These are phyloP conservation scores for Fusarium brachygibbosum DNA, from an alignment of 2,329 filamentous ascomycete genomes.

Conservation along the genomic window DNA sequence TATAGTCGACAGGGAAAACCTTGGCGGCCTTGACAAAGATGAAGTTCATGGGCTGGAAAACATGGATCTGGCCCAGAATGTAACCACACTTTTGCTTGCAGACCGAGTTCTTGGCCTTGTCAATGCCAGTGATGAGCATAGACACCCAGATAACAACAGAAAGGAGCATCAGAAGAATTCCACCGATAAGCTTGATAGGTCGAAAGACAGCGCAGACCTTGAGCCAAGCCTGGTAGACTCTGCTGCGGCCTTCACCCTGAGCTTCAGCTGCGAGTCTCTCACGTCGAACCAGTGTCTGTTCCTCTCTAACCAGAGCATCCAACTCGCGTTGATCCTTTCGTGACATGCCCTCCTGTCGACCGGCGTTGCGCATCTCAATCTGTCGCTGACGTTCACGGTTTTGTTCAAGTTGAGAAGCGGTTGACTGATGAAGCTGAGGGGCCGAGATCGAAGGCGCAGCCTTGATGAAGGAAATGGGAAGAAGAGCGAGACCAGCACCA, in stretches of 20 bases:
- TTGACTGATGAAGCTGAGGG: constrained; percentile 81
- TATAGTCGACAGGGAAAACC: constrained; percentile 91
- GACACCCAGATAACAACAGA: constrained; percentile 85
- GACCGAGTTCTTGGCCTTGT: constrained; percentile 95
- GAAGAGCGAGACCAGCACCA: constrained; percentile 85
- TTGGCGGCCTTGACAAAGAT: constrained; percentile 80
- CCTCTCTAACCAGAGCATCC: constrained; percentile 87
- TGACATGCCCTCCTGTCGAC: constrained; percentile 79
- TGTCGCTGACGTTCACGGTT: constrained; percentile 95
- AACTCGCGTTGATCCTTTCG: constrained; percentile 90
- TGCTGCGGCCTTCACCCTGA: constrained; percentile 80
- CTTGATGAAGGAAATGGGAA: constrained; percentile 93
- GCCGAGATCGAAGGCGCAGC: constrained; percentile 88
- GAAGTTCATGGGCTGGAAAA: constrained; percentile 97
- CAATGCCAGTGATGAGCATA: constrained; percentile 95
- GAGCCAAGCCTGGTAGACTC: constrained; percentile 80
- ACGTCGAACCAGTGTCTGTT: constrained; percentile 90
- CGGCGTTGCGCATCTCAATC: constrained; percentile 86
- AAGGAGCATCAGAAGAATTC: constrained; percentile 80
- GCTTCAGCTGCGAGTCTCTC: constrained; percentile 89
- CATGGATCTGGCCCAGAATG: constrained; percentile 85
- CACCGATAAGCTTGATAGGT: constrained; percentile 88
- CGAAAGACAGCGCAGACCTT: constrained; percentile 86
- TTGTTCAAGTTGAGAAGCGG: constrained; percentile 82
- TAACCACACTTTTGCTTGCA: constrained; percentile 94